Evolutionary conservation across 306 rosid species (phyloP), one percentile per base, ranked within the genome.

Genomic region (Pyrus communis): DNA sequence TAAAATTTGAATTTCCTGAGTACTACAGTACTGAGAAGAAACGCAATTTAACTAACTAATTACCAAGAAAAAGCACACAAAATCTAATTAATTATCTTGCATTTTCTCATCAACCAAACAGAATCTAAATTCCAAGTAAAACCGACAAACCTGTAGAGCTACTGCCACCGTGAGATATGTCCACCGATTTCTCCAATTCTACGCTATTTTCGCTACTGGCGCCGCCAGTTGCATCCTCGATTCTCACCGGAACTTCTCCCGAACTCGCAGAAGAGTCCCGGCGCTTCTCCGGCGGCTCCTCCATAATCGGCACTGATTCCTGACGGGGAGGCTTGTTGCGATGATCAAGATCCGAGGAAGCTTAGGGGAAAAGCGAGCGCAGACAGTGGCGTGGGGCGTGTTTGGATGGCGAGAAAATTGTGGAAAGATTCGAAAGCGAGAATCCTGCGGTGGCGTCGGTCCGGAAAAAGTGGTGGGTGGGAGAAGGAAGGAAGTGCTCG

Each of bases 121-220:
- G 22, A 21, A 75, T 27, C 58, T 73, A 27, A 77, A 80, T 19
- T 45, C 64, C 58, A 30, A 71, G 61, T 17, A 13, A 28, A 71
- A 5, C 30, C 22, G 13, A 65, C 87, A 23, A 51, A 88, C 96
- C 93, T 78, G 89, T 70, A 69, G 91, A 81, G 78, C 80, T 62
- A 45, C 71, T 55, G 63, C 79, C 78, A 59, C 85, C 82, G 67
- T 70, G 78, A 69, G 58, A 82, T 43, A 62, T 74, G 23, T 70
- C 75, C 46, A 30, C 80, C 8, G 40, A 35, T 28, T 55, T 79
- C 42, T 73, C 84, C 70, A 80, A 60, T 4, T 86, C 87, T 69
- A 82, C 57, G 21, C 89, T 70, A 10, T 71, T 70, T 11, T 78
- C 51, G 58, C 81, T 84, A 74, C 77, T 78, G 43, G 78, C 86